Evolutionary conservation across 2,329 filamentous ascomycete genomes (phyloP).

Genomic region (Domatiomyces catenatus): DNA sequence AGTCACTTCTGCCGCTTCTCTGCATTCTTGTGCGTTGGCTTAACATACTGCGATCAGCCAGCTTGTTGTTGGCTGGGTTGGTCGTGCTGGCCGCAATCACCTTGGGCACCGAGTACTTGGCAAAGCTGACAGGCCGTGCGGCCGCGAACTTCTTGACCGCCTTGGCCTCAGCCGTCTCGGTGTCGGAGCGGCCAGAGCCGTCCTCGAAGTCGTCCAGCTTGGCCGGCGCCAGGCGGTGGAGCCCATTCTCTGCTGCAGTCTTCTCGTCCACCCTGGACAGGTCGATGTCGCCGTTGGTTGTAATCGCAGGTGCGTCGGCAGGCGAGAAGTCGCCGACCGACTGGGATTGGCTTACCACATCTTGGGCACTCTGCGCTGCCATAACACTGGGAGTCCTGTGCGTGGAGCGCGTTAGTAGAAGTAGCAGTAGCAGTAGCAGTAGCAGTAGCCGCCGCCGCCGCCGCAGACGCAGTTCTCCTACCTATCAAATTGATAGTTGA

Average conservation of each 20-base stretch:
- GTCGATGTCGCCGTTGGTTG: conserved; percentile 36
- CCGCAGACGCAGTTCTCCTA: conserved; percentile 2
- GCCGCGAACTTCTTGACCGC: conserved; percentile 45
- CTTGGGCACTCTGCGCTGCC: conserved; percentile 54
- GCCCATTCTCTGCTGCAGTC: conserved; percentile 26
- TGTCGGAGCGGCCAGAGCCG: conserved; percentile 43
- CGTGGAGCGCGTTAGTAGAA: conserved; percentile 17
- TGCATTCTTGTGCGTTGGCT: background rate
- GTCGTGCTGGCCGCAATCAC: conserved; percentile 38
- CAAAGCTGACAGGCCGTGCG: conserved; percentile 52
- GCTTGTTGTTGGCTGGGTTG: conserved; percentile 28
- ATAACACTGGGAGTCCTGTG: conserved; percentile 48
- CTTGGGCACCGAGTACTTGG: conserved; percentile 51
- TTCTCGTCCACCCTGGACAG: background rate
- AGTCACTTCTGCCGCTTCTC: background rate
- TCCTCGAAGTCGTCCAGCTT: conserved; percentile 21
- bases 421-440: conserved; percentile 15
- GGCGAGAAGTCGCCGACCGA: conserved; percentile 48
- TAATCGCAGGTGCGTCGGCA: conserved; percentile 51
- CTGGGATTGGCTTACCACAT: conserved; percentile 58
- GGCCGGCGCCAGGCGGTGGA: conserved; percentile 19
- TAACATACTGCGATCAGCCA: conserved; percentile 36
- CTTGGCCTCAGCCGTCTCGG: conserved; percentile 33
- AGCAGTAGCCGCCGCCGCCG: too few relatives aligned
- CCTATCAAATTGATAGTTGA: conserved; percentile 7